These are phyloP conservation scores for Candida albicans DNA, from an alignment of 1,139 yeast species.

Conservation along the genomic window DNA sequence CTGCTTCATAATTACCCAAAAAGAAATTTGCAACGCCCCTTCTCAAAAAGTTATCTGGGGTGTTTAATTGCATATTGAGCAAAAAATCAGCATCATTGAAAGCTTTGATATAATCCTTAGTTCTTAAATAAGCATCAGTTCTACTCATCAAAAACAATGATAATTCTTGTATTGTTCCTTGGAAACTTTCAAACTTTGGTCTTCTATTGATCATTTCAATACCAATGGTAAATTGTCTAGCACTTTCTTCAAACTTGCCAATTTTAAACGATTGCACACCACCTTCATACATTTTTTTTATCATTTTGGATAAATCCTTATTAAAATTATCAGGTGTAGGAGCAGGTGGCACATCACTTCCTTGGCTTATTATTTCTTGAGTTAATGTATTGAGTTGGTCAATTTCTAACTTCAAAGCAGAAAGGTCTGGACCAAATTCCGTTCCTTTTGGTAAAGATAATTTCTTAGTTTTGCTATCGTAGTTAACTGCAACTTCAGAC, in stretches of 20 bases:
- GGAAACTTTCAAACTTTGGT: conserved; percentile 84
- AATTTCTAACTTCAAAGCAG: conserved; percentile 47
- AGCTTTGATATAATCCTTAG: conserved; percentile 68
- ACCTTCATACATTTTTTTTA: conserved; percentile 70
- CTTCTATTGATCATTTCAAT: conserved; percentile 80
- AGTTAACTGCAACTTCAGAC: conserved; percentile 7
- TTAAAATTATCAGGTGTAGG: conserved; percentile 53
- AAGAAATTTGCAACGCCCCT: conserved; percentile 73
- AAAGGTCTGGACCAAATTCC: conserved; percentile 19
- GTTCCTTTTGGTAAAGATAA: conserved; percentile 21
- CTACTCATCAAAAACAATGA: conserved; percentile 73
- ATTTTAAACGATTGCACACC: conserved; percentile 66
- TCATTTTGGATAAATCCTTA: conserved; percentile 62
- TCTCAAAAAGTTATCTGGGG: conserved; percentile 80
- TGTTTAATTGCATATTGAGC: conserved; percentile 58
- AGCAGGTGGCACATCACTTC: conserved; percentile 70
- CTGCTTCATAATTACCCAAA: conserved; percentile 68
- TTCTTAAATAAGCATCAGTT: conserved; percentile 76
- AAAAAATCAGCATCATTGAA: conserved; percentile 80
- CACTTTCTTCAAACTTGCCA: conserved; percentile 68
- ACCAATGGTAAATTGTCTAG: conserved; percentile 71
- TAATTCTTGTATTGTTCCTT: conserved; percentile 74
- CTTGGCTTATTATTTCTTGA: conserved; percentile 56
- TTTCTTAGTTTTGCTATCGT: conserved; percentile 32
- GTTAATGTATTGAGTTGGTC: conserved; percentile 65